Evolutionary conservation across 2,329 filamentous ascomycete genomes (phyloP).

Genomic region (Cercospora beticola): DNA sequence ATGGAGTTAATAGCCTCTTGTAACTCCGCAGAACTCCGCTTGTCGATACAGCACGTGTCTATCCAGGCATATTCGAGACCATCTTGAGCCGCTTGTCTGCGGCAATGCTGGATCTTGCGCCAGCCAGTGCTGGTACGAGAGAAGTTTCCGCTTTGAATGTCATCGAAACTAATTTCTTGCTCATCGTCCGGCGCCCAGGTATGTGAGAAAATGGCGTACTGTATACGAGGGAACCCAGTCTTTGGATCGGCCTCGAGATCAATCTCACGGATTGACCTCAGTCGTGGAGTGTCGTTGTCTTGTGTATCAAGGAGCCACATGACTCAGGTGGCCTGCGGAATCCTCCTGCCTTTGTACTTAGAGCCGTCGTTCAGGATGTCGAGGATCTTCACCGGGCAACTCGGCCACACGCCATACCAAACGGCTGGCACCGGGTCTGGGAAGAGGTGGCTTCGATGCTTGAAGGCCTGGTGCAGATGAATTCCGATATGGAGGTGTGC

Average conservation of each 20-base stretch:
- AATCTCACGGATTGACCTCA: background rate
- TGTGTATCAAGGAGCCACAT: background rate
- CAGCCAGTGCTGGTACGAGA: background rate
- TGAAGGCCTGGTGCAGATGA: too few species aligned
- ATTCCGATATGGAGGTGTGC: too few species aligned
- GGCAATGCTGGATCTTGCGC: background rate
- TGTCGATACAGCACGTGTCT: constrained; percentile 6
- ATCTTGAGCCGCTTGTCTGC: background rate
- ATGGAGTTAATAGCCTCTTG: background rate
- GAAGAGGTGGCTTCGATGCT: too few species aligned
- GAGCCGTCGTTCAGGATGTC: too few species aligned
- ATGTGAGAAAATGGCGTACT: constrained; percentile 3
- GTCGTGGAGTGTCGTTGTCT: background rate
- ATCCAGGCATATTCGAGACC: background rate
- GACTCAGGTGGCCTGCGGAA: too few species aligned
- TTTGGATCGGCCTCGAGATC: background rate
- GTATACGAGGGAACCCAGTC: background rate
- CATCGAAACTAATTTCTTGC: background rate
- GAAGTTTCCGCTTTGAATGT: background rate
- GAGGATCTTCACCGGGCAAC: too few species aligned
- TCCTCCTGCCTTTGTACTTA: too few species aligned
- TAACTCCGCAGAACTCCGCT: background rate
- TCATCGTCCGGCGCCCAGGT: background rate
- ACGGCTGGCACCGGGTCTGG: too few species aligned
- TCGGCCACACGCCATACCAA: too few species aligned